Evolutionary conservation across 2,329 filamentous ascomycete genomes (phyloP).

Genomic region (Mollisiaceae sp.): DNA sequence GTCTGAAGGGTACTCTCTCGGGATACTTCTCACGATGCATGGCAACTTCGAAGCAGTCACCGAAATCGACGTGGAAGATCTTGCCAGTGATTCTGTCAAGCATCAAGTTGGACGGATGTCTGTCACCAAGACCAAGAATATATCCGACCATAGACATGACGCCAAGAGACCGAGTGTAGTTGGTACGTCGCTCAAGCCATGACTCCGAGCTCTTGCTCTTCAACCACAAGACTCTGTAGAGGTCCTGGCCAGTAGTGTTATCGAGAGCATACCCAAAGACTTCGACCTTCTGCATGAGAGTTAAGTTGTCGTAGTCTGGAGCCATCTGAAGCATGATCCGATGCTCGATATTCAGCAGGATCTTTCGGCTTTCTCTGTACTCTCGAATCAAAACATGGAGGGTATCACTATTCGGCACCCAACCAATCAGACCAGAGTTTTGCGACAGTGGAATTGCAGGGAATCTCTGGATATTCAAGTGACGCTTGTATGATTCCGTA

Average conservation of each 20-base stretch:
- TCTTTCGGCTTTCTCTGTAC: conserved; percentile 96
- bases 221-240: conserved; percentile 97
- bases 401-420: conserved; percentile 97
- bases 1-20: conserved; percentile 93
- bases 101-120: conserved; percentile 97
- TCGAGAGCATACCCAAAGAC: conserved; percentile 99
- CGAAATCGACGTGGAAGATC: conserved; percentile 98
- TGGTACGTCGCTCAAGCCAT: conserved; percentile 97
- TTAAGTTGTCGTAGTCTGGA: conserved; percentile 97
- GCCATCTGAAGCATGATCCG: conserved; percentile 99
- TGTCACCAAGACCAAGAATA: conserved; percentile 93
- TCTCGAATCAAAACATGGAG: conserved; percentile 95
- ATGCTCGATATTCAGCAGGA: conserved; percentile 98
- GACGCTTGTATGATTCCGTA: conserved; percentile 94
- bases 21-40: conserved; percentile 99
- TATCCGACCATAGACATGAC: conserved; percentile 99
- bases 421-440: conserved; percentile 92
- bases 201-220: conserved; percentile 98
- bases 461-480: conserved; percentile 94
- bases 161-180: conserved; percentile 94
- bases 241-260: conserved; percentile 97
- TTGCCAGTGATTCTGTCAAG: conserved; percentile 95
- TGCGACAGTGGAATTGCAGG: conserved; percentile 97
- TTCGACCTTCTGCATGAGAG: conserved; percentile 99
- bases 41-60: conserved; percentile 98